phyloP scores from a whole-genome alignment of 2,329 filamentous ascomycete species.

The Rhinocladiella mackenziei region DNA sequence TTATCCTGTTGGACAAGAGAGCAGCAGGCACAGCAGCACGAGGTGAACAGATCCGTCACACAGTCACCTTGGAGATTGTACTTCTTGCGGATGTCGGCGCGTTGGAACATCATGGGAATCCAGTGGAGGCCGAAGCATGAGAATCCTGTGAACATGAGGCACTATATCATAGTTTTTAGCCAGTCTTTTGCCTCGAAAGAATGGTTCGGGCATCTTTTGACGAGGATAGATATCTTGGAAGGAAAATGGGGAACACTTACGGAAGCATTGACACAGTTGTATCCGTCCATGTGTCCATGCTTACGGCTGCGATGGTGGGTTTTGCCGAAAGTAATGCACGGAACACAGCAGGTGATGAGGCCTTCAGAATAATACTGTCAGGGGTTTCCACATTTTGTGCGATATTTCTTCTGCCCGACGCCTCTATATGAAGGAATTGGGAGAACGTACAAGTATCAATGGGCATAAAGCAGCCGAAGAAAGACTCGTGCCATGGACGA shows the following conservation, averaged over 20 bases:
- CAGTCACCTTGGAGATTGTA: constrained; percentile 52
- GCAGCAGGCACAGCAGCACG: constrained; percentile 56
- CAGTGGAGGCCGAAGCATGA: constrained; percentile 34
- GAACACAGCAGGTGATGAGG: constrained; percentile 29
- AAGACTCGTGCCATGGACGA: constrained; percentile 30
- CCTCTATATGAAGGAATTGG: too few species aligned
- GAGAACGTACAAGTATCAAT: constrained; percentile 31
- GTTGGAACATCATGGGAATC: constrained; percentile 51
- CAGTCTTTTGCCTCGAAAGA: too few species aligned
- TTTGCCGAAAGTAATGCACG: constrained; percentile 34
- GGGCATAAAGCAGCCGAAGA: constrained; percentile 35
- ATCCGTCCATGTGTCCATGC: constrained; percentile 31
- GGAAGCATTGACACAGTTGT: constrained; percentile 31
- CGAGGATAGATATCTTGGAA: too few species aligned
- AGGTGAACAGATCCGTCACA: constrained; percentile 48
- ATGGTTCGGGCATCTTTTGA: too few species aligned
- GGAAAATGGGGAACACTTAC: constrained; percentile 3
- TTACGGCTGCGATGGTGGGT: constrained; percentile 31
- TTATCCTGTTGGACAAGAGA: constrained; percentile 57
- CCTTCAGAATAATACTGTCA: too few species aligned
- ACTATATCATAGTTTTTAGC: too few species aligned
- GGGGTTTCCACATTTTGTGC: too few species aligned
- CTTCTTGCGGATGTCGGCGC: constrained; percentile 51
- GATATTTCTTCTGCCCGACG: too few species aligned
- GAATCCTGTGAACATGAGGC: constrained; percentile 36